These are phyloP conservation scores for Casuarina equisetifolia DNA, from an alignment of 306 rosid species.

Conservation along the genomic window DNA sequence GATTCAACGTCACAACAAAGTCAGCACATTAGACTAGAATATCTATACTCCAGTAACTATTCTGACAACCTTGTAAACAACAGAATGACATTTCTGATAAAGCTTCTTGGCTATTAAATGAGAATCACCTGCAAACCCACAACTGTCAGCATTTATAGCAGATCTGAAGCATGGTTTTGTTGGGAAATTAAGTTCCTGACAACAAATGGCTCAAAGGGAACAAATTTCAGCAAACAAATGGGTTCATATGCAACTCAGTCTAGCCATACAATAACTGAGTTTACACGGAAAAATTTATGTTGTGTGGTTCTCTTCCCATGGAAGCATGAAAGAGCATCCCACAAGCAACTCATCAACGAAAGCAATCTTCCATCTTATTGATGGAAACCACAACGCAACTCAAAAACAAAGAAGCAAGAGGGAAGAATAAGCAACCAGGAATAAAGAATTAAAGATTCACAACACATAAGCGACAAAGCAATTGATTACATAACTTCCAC, in stretches of 20 bases:
- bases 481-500: not conserved
- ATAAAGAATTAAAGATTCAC: not conserved
- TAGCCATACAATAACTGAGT: not conserved
- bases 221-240: not conserved
- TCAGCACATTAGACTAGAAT: not conserved
- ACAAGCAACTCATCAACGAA: not conserved
- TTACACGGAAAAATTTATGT: not conserved
- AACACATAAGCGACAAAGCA: not conserved
- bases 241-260: not conserved
- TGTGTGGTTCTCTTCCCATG: not conserved
- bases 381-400: not conserved
- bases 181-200: not conserved
- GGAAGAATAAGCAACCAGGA: not conserved
- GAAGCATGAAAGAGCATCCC: not conserved
- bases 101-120: not conserved
- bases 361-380: not conserved
- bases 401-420: not conserved
- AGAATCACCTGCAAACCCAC: slow-evolving; percentile 10
- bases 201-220: not conserved
- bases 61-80: slow-evolving; percentile 3
- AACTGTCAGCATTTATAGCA: not conserved
- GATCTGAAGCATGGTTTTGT: not conserved
- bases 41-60: not conserved
- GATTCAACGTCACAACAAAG: not conserved
- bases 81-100: not conserved